Percentiles rank a stretch among this genome's conserved stretches.
Conservation (phyloP, 352 stramenopile species). For the Aphanomyces astaci region DNA sequence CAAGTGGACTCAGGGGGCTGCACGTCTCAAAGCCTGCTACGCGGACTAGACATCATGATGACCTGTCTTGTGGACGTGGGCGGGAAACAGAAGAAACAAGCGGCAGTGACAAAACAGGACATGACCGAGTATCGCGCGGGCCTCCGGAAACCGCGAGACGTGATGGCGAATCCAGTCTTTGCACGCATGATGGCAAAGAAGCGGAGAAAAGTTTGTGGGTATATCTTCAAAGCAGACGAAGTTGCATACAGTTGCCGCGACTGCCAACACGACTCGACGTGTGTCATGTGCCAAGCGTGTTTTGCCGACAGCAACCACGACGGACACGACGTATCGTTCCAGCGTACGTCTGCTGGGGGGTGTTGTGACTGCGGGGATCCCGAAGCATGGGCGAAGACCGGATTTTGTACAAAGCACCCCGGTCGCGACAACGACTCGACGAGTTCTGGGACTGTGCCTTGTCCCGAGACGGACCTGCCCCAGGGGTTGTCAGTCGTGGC, state of each 20-base stretch:
- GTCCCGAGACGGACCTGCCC: too few species aligned
- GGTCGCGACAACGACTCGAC: conserved; percentile 30
- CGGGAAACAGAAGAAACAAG: conserved; percentile 12
- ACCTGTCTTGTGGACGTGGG: conserved; percentile 16
- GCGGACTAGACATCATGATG: conserved; percentile 16
- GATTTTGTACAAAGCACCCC: conserved; percentile 73
- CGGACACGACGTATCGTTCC: conserved; percentile 82
- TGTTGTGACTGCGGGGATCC: conserved; percentile 80
- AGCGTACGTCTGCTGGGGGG: conserved; percentile 74
- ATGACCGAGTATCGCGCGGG: not conserved
- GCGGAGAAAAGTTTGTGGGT: conserved; percentile 46
- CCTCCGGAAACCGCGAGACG: not conserved
- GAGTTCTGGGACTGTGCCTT: too few species aligned
- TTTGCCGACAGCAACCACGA: conserved; percentile 62
- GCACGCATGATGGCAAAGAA: conserved; percentile 18
- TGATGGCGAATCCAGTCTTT: conserved; percentile 19
- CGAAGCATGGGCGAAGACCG: conserved; percentile 49
- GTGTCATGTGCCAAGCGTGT: conserved; percentile 81
- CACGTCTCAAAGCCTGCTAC: not conserved
- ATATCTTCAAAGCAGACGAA: conserved; percentile 79
- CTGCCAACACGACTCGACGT: conserved; percentile 78
- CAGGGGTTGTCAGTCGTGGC: conserved; percentile 48
- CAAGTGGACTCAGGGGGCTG: not conserved
- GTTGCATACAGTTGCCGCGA: conserved; percentile 84
- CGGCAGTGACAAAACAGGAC: not conserved